These are phyloP conservation scores for Penicillium aurantiogriseum DNA, from an alignment of 2,329 filamentous ascomycete genomes.

Conservation along the genomic window DNA sequence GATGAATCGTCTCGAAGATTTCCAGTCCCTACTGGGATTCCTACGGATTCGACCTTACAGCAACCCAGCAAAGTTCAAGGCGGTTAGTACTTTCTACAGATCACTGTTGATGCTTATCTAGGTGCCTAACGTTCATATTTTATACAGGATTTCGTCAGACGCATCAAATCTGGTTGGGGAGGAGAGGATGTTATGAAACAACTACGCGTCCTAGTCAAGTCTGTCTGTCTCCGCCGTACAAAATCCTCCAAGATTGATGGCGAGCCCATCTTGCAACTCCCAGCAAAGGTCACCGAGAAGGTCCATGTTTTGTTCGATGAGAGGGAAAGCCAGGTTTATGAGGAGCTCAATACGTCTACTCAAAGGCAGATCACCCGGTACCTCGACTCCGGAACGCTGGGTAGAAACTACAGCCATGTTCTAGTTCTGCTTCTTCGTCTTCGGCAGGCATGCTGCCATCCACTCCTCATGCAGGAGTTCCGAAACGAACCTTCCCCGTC, in stretches of 20 bases:
- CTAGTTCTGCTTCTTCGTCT: constrained; percentile 75
- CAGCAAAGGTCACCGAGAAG: constrained; percentile 61
- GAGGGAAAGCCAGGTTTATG: constrained; percentile 66
- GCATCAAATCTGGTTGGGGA: constrained; percentile 47
- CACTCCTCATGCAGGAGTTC: constrained; percentile 67
- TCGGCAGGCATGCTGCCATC: constrained; percentile 79
- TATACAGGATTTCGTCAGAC: constrained; percentile 51
- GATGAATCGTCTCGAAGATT: constrained; percentile 80
- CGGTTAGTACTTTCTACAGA: constrained; percentile 38
- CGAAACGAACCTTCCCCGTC: constrained; percentile 51
- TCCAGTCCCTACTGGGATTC: constrained; percentile 76
- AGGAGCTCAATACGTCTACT: constrained; percentile 63
- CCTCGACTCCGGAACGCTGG: constrained; percentile 65
- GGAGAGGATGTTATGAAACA: constrained; percentile 61
- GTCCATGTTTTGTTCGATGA: constrained; percentile 65
- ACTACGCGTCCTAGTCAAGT: constrained; percentile 73
- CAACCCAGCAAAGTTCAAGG: constrained; percentile 60
- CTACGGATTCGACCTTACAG: constrained; percentile 74
- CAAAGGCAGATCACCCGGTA: constrained; percentile 75
- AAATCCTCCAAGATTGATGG: constrained; percentile 79
- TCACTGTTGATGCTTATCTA: neutral
- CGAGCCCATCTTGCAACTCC: constrained; percentile 69
- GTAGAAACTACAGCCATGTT: constrained; percentile 73
- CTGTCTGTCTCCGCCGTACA: constrained; percentile 76
- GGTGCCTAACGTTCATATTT: neutral